Evolutionary conservation across 371 early-diverging fungal genomes (phyloP).

Genomic region (Fennellomyces sp.): DNA sequence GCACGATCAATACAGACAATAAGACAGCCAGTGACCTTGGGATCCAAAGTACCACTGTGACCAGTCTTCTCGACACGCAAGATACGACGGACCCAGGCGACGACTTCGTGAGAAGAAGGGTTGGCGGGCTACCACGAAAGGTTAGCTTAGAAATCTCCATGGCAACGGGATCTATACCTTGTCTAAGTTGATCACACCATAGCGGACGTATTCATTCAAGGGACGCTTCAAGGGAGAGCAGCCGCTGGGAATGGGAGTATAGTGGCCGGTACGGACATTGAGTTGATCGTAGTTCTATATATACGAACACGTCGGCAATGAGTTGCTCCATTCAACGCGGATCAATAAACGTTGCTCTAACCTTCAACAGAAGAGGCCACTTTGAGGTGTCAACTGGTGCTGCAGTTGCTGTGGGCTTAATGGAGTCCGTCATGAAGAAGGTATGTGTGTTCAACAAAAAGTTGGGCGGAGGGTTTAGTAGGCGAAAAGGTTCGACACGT

Average conservation of each 20-base stretch:
- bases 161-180: slow-evolving; percentile 32
- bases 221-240: slow-evolving; percentile 96
- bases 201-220: slow-evolving; percentile 91
- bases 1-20: slow-evolving; percentile 99
- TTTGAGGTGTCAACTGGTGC: slow-evolving; percentile 89
- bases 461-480: background rate
- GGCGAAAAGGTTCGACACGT: background rate
- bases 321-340: too few species aligned
- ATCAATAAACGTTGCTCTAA: slow-evolving; percentile 23
- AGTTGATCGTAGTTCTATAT: slow-evolving; percentile 96
- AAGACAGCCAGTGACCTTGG: slow-evolving; percentile 99
- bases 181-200: slow-evolving; percentile 97
- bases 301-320: background rate
- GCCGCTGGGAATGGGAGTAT: slow-evolving; percentile 97
- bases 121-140: slow-evolving; percentile 99
- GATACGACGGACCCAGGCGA: slow-evolving; percentile 99
- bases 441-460: background rate
- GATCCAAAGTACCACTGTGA: slow-evolving; percentile 99
- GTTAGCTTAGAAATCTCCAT: too few species aligned
- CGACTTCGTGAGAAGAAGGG: slow-evolving; percentile 99
- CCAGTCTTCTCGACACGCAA: slow-evolving; percentile 99
- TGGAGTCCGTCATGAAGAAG: slow-evolving; percentile 29
- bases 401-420: slow-evolving; percentile 78
- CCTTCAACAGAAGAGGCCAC: slow-evolving; percentile 97
- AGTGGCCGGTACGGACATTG: slow-evolving; percentile 96